Evolutionary conservation across 2,329 filamentous ascomycete species (phyloP), one percentile per base, ranked within the genome.

Genomic region (Leptographium procerum): DNA sequence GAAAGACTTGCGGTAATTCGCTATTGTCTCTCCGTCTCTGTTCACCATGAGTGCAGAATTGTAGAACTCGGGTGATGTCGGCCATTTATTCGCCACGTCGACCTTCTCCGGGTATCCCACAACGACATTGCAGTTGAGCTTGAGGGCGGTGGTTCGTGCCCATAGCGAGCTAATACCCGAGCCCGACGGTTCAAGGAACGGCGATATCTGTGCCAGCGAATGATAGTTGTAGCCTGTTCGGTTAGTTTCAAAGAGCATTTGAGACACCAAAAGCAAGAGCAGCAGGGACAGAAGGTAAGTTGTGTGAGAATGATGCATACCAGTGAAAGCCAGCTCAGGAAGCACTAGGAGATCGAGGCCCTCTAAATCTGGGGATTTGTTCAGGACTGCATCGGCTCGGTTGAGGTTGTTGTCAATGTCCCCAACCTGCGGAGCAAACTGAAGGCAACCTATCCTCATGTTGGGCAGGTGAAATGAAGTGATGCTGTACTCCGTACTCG

Each of bases 81-180:
- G 81, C 77, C 80, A 82, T 28, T 73, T 73, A 0, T 68, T 55
- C 0, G 72, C 67, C 0, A 78, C 65, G 55, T 85, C 82, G 0
- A 79, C 80, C 64, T 80, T 82, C 59, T 94, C 89, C 0, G 89
- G 88, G 58, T 92, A 94, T 0, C 89, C 89, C 1, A 83, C 82
- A 0, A 82, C 79, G 0, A 92, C 86, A 55, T 78, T 73, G 65
- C 87, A 91, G 60, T 84, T 76, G 65, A 87, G 77, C 64, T 83
- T 84, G 26, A 82, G 73, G 0, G 89, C 88, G 0, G 78, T 81
- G 0, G 78, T 82, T 43, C 82, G 75, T 0, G 88, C 87, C 89
- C 88, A 94, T 24, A 86, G 70, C 0, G 87, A 84, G 8, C 79
- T 84, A 57, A 87, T 82, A 0, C 89, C 89, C 0, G 80, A 75